These are phyloP conservation scores for Phoma sp. DNA, from an alignment of 2,329 filamentous ascomycete genomes.

Conservation along the genomic window DNA sequence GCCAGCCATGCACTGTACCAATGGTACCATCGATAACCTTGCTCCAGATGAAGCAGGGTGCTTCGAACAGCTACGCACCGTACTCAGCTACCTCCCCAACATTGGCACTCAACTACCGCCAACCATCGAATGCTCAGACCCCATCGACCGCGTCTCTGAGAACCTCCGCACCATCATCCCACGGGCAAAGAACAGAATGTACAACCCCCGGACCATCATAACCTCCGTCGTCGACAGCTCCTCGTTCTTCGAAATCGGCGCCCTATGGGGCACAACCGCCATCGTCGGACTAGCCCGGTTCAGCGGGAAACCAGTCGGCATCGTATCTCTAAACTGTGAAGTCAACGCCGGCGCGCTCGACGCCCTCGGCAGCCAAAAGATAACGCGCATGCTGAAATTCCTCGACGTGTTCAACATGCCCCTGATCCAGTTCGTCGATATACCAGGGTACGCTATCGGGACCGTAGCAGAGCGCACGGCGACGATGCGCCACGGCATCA, in stretches of 20 bases:
- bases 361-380: conserved; percentile 65
- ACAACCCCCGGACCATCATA: conserved; percentile 65
- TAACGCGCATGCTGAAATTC: conserved; percentile 66
- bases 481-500: conserved; percentile 69
- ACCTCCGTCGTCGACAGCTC: conserved; percentile 61
- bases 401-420: conserved; percentile 71
- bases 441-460: conserved; percentile 67
- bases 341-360: conserved; percentile 66
- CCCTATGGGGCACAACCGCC: conserved; percentile 67
- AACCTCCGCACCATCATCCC: conserved; percentile 64
- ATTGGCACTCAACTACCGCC: conserved; percentile 63
- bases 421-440: conserved; percentile 67
- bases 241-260: conserved; percentile 70
- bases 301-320: conserved; percentile 63
- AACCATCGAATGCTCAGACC: conserved; percentile 54
- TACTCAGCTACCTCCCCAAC: conserved; percentile 65
- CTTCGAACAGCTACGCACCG: conserved; percentile 65
- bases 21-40: conserved; percentile 71
- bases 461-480: conserved; percentile 67
- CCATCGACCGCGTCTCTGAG: conserved; percentile 56
- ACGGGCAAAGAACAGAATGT: conserved; percentile 64
- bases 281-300: conserved; percentile 67
- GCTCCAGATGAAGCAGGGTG: conserved; percentile 66
- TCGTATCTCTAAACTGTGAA: conserved; percentile 67
- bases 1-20: conserved; percentile 66